Percentiles rank a stretch among this genome's conserved stretches.
These are phyloP conservation scores for Trametes punicea DNA, from an alignment of 768 basidiomycete genomes.

Conservation along the genomic window DNA sequence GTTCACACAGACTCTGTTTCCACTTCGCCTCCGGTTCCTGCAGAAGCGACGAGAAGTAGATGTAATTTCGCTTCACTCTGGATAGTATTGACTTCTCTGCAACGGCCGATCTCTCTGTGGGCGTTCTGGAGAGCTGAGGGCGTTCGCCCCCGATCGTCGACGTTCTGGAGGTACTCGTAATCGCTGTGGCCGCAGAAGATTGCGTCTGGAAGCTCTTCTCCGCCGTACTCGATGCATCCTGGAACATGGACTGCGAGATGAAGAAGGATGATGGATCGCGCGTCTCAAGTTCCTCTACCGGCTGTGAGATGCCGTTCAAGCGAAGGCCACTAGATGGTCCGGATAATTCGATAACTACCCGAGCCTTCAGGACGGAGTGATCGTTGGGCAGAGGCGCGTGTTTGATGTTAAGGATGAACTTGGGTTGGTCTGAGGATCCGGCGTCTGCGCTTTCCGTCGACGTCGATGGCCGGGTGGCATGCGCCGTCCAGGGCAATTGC, in stretches of 20 bases:
- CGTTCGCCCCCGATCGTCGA: conserved; percentile 24
- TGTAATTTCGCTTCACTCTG: conserved; percentile 88
- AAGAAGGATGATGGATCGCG: conserved; percentile 60
- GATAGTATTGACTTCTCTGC: conserved; percentile 84
- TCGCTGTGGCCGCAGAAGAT: conserved; percentile 55
- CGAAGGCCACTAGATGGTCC: conserved; percentile 72
- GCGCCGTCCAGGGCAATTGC: conserved; percentile 68
- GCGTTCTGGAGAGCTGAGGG: conserved; percentile 35
- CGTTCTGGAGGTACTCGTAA: conserved; percentile 33
- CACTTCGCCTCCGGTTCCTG: conserved; percentile 99
- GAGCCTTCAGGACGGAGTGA: conserved; percentile 79
- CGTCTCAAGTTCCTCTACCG: conserved; percentile 61
- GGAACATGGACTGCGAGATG: conserved; percentile 61
- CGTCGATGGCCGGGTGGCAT: conserved; percentile 49
- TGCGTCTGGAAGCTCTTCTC: conserved; percentile 66
- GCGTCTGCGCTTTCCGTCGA: conserved; percentile 31
- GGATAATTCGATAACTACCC: conserved; percentile 76
- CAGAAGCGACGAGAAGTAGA: conserved; percentile 94
- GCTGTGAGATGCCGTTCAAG: conserved; percentile 80
- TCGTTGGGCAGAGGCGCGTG: conserved; percentile 71
- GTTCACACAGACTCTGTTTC: conserved; percentile 65
- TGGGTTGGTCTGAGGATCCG: conserved; percentile 42
- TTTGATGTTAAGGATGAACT: conserved; percentile 58
- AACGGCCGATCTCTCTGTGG: conserved; percentile 48
- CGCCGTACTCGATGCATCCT: conserved; percentile 68